Base-by-base conservation (phyloP, 2,329 filamentous ascomycete genomes). In the Pezicula radicicola region DNA sequence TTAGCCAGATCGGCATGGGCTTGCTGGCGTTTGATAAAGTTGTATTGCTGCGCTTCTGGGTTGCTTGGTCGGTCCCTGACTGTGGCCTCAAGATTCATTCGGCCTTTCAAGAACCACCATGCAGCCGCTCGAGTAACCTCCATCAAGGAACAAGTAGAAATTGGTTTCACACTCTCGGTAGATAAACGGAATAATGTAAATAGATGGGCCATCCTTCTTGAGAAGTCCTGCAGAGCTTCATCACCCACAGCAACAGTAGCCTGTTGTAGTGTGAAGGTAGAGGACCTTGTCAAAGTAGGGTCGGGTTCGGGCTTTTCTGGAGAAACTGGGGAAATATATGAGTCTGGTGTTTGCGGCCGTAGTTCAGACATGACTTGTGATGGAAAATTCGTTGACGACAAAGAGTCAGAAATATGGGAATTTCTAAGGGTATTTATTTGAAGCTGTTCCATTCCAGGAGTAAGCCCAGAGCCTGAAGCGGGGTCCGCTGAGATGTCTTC, bases 91-190 rank as follows among this genome's bases (percentile, higher is more conserved):
- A 96, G 76, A 9, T 85, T 84, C 63, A 85, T 82, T 55, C 91
- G 85, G 18, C 91, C 92, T 60, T 83, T 87, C 43, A 96, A 66
- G 63, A 96, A 95, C 92, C 92, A 97, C 92, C 92, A 97, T 1
- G 89, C 74, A 3, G 84, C 85, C 21, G 85, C 86, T 52, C 89
- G 80, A 9, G 87, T 76, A 73, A 92, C 87, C 54, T 91, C 83
- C 44, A 79, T 75, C 0, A 87, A 76, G 0, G 83, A 74, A 47
- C 82, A 86, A 28, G 79, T 77, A 50, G 81, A 76, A 4, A 91
- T 66, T 0, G 89, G 84, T 56, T 82, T 84, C 28, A 86, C 76
- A 30, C 85, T 80, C 67, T 96, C 89, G 0, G 91, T 86, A 52
- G 92, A 89, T 41, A 93, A 70, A 36, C 84, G 78, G 65, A 96